Evolutionary conservation across 2,329 filamentous ascomycete genomes (phyloP), one percentile per base, ranked within the genome.

Genomic region (Hymenoscyphus albidus): DNA sequence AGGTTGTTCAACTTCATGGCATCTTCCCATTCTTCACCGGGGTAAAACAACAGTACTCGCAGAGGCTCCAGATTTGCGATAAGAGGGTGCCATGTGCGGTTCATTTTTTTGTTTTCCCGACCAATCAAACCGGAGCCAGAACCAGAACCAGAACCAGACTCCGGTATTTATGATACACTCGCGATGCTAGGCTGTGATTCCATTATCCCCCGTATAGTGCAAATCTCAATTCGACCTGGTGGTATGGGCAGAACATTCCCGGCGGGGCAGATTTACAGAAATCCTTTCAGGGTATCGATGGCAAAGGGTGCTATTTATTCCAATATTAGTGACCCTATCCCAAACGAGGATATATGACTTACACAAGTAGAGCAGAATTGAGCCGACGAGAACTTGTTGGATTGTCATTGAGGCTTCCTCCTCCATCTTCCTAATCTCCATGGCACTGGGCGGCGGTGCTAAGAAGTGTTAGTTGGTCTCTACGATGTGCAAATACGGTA

Each of bases 311-410:
- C 83, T 54, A 9, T 54, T 27, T 54, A 22, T 10, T 51, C 13
- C 61, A n/a, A 38, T 60, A 62, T 62, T 67, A 69, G 56, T n/a
- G 57, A 48, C 5, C 16, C 38, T 7, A 12, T 42, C 9, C n/a
- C 18, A 18, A 22, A 48, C 7, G 9, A 16, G 13, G 13, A 32
- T n/a, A 31, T 12, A 31, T 58, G 32, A 3, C 89, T 64, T 86
- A 95, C 91, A 92, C 66, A 95, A 79, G 76, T 94, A 94, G 59
- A 95, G 83, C 59, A 90, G 77, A 48, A 88, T 81, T 68, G 87
- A 88, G 16, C 86, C 86, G 48, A 85, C 83, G 63, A 88, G 75
- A 67, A 89, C 89, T 72, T 82, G 83, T 79, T 90, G 87, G 70
- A 94, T 80, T 60, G 88, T 89, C 71, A 83, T 81, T 73, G 80